These are phyloP conservation scores for Apiotrichum siamense DNA, from an alignment of 1,284 basidiomycete genomes.

Conservation along the genomic window DNA sequence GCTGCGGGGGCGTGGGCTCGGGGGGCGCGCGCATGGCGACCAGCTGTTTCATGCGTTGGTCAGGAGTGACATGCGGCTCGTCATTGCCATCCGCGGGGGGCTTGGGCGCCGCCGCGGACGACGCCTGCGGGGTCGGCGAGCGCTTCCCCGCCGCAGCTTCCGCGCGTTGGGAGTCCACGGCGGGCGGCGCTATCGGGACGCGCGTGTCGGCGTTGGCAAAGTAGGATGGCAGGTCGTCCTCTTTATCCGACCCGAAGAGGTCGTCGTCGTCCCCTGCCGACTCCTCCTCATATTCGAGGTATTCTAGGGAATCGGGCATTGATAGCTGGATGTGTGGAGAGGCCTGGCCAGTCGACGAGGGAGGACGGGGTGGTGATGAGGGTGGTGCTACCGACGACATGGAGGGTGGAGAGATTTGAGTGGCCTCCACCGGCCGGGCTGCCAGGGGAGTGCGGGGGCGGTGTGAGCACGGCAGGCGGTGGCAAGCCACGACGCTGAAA, in stretches of 20 bases:
- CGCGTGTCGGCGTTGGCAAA: constrained; percentile 4
- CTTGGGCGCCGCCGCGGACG: not conserved
- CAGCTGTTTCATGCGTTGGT: constrained; percentile 8
- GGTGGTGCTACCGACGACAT: too few species aligned
- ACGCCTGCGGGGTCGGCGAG: not conserved
- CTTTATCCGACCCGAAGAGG: constrained; percentile 32
- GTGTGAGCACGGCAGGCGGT: too few species aligned
- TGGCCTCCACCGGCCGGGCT: too few species aligned
- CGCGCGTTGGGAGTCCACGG: not conserved
- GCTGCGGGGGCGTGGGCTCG: not conserved
- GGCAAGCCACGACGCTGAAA: too few species aligned
- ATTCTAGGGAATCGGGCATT: constrained; percentile 23
- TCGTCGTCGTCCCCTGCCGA: constrained; percentile 25
- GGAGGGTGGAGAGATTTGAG: too few species aligned
- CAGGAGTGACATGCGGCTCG: not conserved
- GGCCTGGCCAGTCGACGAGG: too few species aligned
- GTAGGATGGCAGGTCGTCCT: constrained; percentile 11
- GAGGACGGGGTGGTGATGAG: too few species aligned
- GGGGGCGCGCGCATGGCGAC: not conserved
- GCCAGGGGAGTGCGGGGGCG: too few species aligned
- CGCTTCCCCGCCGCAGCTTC: not conserved
- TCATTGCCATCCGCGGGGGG: not conserved
- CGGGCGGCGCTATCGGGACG: constrained; percentile 3
- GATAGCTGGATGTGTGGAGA: too few species aligned
- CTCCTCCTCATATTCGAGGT: constrained; percentile 31